Evolutionary conservation across 768 basidiomycete genomes (phyloP).

Genomic region (Lentinula lateritia): DNA sequence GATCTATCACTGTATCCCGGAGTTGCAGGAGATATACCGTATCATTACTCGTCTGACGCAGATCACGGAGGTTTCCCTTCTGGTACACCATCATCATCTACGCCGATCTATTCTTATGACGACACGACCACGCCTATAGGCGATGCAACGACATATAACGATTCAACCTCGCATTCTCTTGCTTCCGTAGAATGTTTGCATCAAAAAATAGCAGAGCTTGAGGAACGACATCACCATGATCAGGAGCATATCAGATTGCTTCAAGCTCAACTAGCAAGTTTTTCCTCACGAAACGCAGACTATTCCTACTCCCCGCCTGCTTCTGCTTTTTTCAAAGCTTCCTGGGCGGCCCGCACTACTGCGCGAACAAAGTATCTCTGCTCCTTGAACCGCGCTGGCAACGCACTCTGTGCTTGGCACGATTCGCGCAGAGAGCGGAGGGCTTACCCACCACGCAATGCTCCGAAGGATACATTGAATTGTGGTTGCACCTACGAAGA

Average conservation of each 20-base stretch:
- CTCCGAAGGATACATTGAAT: conserved; percentile 73
- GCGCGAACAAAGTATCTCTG: conserved; percentile 68
- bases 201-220: conserved; percentile 56
- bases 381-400: conserved; percentile 81
- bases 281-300: conserved; percentile 7
- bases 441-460: conserved; percentile 71
- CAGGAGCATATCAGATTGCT: conserved; percentile 43
- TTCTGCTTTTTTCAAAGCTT: conserved; percentile 45
- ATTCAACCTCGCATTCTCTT: background rate
- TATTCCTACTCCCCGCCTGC: conserved; percentile 29
- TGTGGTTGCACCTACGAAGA: conserved; percentile 83
- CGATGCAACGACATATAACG: background rate
- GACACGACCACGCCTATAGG: background rate
- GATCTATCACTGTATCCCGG: background rate
- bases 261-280: conserved; percentile 36
- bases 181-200: conserved; percentile 28
- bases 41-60: background rate
- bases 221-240: conserved; percentile 50
- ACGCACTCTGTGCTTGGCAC: conserved; percentile 87
- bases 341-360: conserved; percentile 72
- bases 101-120: background rate
- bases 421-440: conserved; percentile 83
- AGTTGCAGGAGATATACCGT: background rate
- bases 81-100: background rate
- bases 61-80: conserved; percentile 1